Percentiles rank a stretch among this genome's conserved stretches.
Evolutionary conservation across 2,329 filamentous ascomycete genomes (phyloP).

Genomic region (Phialocephala sp.): DNA sequence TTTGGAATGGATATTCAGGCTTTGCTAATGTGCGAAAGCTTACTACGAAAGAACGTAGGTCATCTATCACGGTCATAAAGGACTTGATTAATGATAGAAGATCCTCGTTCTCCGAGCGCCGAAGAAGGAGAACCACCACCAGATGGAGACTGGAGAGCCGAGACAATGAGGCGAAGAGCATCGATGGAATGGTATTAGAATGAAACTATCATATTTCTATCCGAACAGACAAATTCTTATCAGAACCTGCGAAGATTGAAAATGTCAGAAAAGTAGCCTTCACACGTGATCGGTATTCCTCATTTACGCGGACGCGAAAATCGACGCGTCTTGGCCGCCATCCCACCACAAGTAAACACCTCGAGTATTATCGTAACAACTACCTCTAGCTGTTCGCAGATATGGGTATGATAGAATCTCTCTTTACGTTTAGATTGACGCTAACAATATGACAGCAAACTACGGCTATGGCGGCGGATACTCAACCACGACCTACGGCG

Average conservation of each 20-base stretch:
- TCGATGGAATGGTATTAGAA: neutral
- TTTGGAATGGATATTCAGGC: conserved; percentile 3
- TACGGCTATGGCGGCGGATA: conserved; percentile 42
- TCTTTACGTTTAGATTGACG: neutral
- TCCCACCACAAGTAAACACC: conserved; percentile 9
- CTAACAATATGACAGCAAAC: conserved; percentile 32
- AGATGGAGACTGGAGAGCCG: conserved; percentile 14
- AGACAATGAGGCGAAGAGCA: conserved; percentile 16
- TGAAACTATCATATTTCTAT: neutral
- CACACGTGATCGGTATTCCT: neutral
- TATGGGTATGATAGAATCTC: conserved; percentile 22
- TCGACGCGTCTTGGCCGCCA: conserved; percentile 17
- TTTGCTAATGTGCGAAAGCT: conserved; percentile 35
- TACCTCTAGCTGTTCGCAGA: neutral
- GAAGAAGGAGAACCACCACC: conserved; percentile 11
- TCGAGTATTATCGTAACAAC: neutral
- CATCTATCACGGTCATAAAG: conserved; percentile 62
- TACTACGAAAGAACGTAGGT: conserved; percentile 51
- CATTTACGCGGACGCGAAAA: conserved; percentile 18
- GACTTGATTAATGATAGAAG: conserved; percentile 63
- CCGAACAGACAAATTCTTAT: neutral
- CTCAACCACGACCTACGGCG: conserved; percentile 48
- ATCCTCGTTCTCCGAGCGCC: conserved; percentile 56
- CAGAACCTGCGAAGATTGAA: neutral
- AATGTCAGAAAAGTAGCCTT: neutral